phyloP scores from a whole-genome alignment of 225 moss, liverwort and hornwort species.

The Straminergon stramineum region DNA sequence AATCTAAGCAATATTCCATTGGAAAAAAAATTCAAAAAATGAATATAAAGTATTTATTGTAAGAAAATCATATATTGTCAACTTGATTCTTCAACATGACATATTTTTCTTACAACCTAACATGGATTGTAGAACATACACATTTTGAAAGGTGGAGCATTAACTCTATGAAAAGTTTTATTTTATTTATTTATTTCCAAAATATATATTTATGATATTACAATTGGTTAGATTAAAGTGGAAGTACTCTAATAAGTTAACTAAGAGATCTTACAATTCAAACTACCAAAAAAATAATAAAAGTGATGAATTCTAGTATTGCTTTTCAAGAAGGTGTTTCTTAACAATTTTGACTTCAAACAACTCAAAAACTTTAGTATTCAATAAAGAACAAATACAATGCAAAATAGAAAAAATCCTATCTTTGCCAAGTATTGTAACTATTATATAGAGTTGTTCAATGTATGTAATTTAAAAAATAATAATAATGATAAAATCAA shows the following conservation, averaged over 20 bases:
- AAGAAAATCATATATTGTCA: neutral
- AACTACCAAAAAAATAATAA: neutral
- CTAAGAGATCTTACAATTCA: too few relatives aligned
- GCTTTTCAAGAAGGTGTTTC: accelerated
- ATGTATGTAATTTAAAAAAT: neutral
- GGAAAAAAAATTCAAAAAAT: neutral
- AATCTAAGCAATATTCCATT: neutral
- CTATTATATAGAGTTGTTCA: neutral
- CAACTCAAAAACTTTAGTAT: neutral
- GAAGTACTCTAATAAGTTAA: neutral
- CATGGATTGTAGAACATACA: neutral
- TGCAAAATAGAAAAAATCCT: neutral
- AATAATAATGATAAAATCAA: neutral
- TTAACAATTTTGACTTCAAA: neutral
- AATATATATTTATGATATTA: neutral
- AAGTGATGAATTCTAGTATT: neutral
- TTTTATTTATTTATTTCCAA: neutral
- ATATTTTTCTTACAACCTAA: neutral
- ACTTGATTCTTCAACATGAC: neutral
- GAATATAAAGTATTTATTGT: neutral
- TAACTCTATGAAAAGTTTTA: neutral
- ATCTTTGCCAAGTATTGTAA: accelerated
- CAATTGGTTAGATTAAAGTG: neutral
- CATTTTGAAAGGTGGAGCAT: neutral
- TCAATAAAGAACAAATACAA: neutral